Conservation (phyloP, 2,329 filamentous ascomycete species). For the Ceratocystis ficicola region DNA sequence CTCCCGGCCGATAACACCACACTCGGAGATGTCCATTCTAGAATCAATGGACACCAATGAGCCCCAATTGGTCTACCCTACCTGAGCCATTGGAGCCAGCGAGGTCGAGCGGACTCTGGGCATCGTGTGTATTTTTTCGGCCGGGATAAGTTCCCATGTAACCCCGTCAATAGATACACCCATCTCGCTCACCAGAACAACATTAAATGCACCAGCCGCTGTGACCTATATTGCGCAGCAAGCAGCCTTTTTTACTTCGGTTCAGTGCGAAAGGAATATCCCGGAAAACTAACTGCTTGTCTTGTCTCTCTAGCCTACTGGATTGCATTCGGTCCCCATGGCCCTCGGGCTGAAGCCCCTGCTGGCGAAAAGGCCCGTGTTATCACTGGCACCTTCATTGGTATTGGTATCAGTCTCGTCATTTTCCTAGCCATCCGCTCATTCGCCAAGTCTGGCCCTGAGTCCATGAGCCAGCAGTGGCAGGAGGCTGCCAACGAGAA, state of each 20-base stretch:
- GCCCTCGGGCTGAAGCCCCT: slow-evolving; percentile 70
- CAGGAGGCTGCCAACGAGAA: slow-evolving; percentile 93
- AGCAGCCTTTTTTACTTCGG: not conserved
- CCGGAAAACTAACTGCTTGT: not conserved
- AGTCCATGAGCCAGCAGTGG: slow-evolving; percentile 93
- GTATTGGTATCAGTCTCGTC: slow-evolving; percentile 52
- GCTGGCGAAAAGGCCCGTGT: slow-evolving; percentile 77
- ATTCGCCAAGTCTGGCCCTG: slow-evolving; percentile 60
- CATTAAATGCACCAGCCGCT: not conserved
- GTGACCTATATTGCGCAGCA: not conserved
- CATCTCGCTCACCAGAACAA: not conserved
- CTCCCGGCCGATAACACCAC: not conserved
- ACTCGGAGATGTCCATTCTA: not conserved
- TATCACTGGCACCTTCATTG: slow-evolving; percentile 57
- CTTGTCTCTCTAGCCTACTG: slow-evolving; percentile 63
- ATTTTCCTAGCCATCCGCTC: slow-evolving; percentile 62
- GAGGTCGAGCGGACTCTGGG: not conserved
- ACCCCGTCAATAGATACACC: not conserved
- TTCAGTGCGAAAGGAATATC: not conserved
- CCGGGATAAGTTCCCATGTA: not conserved
- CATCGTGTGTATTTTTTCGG: not conserved
- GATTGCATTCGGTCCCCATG: slow-evolving; percentile 95
- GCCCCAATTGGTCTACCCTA: not conserved
- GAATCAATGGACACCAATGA: not conserved
- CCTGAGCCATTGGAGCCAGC: too few relatives aligned